These are phyloP conservation scores for Solanum aculeatissimum DNA, from an alignment of 305 asterid species.

Conservation along the genomic window DNA sequence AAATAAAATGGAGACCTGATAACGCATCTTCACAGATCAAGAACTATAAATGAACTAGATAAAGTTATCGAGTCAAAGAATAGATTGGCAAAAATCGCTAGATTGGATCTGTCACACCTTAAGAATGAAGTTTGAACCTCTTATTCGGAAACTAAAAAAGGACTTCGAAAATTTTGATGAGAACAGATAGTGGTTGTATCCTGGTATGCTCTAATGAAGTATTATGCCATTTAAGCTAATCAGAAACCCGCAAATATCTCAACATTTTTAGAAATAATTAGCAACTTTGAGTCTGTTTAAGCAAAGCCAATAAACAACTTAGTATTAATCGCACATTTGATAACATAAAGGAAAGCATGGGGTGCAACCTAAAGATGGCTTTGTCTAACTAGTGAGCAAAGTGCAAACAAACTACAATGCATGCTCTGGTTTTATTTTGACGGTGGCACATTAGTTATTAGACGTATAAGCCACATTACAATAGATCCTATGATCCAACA, in stretches of 20 bases:
- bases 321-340: not conserved
- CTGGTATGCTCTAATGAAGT: not conserved
- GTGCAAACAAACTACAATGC: not conserved
- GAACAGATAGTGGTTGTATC: not conserved
- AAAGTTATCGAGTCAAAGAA: not conserved
- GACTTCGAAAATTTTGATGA: not conserved
- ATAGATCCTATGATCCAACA: constrained; percentile 37
- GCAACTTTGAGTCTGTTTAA: not conserved
- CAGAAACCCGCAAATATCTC: not conserved
- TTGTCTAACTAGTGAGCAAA: not conserved
- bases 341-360: not conserved
- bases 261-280: not conserved
- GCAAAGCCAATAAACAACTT: not conserved
- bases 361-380: not conserved
- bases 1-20: too few species aligned
- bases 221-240: not conserved
- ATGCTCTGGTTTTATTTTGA: constrained; percentile 10
- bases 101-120: not conserved
- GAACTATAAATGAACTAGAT: too few species aligned
- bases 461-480: constrained; percentile 29
- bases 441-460: constrained; percentile 28
- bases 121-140: not conserved
- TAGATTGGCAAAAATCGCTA: not conserved
- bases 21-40: too few species aligned
- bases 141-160: not conserved